A percentile compares a stretch with the other conserved stretches of the same genome.
These are phyloP conservation scores for Hypoxylon subgilvum DNA, from an alignment of 495 filamentous ascomycete genomes.

Conservation along the genomic window DNA sequence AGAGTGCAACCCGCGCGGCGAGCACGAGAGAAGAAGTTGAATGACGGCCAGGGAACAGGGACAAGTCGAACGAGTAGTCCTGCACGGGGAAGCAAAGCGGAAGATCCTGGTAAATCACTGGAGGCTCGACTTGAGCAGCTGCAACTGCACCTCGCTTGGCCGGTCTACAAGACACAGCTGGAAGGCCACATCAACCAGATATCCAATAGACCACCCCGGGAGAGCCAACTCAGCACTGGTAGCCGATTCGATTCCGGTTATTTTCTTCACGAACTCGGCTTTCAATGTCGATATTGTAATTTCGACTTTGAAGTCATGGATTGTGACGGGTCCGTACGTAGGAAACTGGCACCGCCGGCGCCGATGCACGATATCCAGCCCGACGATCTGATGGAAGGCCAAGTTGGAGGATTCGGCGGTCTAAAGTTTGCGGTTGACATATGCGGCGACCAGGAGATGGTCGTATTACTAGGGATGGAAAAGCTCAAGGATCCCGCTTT, in stretches of 20 bases:
- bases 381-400: slow-evolving; percentile 1
- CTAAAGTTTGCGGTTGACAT: slow-evolving; percentile 27
- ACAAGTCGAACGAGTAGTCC: slow-evolving; percentile 6
- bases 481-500: not conserved
- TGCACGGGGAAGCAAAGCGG: not conserved
- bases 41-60: not conserved
- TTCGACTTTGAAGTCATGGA: slow-evolving; percentile 25
- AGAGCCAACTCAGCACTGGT: not conserved
- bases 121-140: slow-evolving; percentile 7
- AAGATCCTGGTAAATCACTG: not conserved
- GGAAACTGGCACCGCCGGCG: slow-evolving; percentile 32
- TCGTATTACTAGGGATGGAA: slow-evolving; percentile 24
- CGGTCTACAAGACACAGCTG: slow-evolving; percentile 26
- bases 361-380: slow-evolving; percentile 26
- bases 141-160: slow-evolving; percentile 26
- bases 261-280: not conserved
- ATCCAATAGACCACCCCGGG: not conserved
- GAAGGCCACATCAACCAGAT: slow-evolving; percentile 14
- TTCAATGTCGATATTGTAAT: slow-evolving; percentile 37
- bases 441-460: slow-evolving; percentile 8
- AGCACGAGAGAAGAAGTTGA: slow-evolving; percentile 21
- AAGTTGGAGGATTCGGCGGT: slow-evolving; percentile 24
- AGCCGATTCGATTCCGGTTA: not conserved
- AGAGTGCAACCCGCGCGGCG: slow-evolving; percentile 23
- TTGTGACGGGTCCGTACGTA: slow-evolving; percentile 2